phyloP scores from a whole-genome alignment of 805 yeast species.

The Saccharomycodes ludwigii region DNA sequence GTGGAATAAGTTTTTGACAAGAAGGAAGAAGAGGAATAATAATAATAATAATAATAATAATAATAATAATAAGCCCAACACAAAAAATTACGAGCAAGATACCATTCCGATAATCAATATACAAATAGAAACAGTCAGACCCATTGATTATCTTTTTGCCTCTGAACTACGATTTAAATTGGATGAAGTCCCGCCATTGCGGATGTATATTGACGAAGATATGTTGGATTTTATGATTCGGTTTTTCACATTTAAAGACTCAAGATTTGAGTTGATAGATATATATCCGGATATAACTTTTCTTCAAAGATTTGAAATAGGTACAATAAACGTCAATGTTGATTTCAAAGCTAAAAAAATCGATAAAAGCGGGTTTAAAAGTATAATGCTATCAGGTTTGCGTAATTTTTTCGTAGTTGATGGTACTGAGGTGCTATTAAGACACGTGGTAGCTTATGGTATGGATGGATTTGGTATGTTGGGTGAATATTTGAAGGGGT shows the following conservation, averaged over 20 bases:
- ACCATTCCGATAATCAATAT: slow-evolving; percentile 52
- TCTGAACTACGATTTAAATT: slow-evolving; percentile 50
- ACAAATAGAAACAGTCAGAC: slow-evolving; percentile 46
- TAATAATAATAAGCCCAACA: not conserved
- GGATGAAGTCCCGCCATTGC: slow-evolving; percentile 48
- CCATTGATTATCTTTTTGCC: slow-evolving; percentile 50
- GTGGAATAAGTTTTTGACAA: slow-evolving; percentile 76
- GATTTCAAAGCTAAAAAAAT: slow-evolving; percentile 90
- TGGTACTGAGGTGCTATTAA: slow-evolving; percentile 63
- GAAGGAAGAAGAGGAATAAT: slow-evolving; percentile 34
- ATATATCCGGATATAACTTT: slow-evolving; percentile 52
- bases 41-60: slow-evolving; percentile 1
- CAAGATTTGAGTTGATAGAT: slow-evolving; percentile 47
- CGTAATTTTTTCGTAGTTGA: slow-evolving; percentile 83
- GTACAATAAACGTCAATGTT: slow-evolving; percentile 47
- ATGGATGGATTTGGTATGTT: slow-evolving; percentile 60
- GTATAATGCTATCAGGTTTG: slow-evolving; percentile 46
- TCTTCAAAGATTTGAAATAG: slow-evolving; percentile 55
- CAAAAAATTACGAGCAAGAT: slow-evolving; percentile 49
- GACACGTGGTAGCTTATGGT: slow-evolving; percentile 57
- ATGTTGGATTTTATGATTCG: slow-evolving; percentile 74
- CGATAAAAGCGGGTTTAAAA: slow-evolving; percentile 67
- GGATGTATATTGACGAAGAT: slow-evolving; percentile 87
- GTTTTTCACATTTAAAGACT: slow-evolving; percentile 70
- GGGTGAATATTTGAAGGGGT: slow-evolving; percentile 40